A percentile compares a stretch with the other conserved stretches of the same genome.
Conservation (phyloP, 495 filamentous ascomycete species). For the Tetracladium setigerum region DNA sequence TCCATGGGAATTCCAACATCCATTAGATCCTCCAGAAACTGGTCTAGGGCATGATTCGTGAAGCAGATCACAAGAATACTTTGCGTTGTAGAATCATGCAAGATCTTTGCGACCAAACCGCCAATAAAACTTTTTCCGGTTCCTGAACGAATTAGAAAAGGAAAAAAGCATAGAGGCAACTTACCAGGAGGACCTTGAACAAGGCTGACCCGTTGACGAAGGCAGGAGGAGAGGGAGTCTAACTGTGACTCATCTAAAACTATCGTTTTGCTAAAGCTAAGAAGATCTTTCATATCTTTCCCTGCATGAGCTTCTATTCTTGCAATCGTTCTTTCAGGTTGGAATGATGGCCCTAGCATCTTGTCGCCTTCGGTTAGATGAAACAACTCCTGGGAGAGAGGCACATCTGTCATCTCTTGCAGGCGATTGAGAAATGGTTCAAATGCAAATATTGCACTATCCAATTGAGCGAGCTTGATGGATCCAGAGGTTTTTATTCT, state of each 20-base stretch:
- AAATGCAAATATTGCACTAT: slow-evolving; percentile 63
- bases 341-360: slow-evolving; percentile 16
- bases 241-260: slow-evolving; percentile 48
- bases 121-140: slow-evolving; percentile 80
- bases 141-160: slow-evolving; percentile 34
- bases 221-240: slow-evolving; percentile 44
- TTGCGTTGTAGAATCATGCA: slow-evolving; percentile 43
- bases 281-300: slow-evolving; percentile 24
- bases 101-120: slow-evolving; percentile 51
- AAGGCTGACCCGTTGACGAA: slow-evolving; percentile 48
- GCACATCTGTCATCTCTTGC: slow-evolving; percentile 45
- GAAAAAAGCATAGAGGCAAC: slow-evolving; percentile 1
- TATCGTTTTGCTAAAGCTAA: slow-evolving; percentile 21
- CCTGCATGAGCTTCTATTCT: background rate
- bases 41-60: slow-evolving; percentile 70
- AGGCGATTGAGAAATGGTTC: slow-evolving; percentile 59
- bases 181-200: slow-evolving; percentile 75
- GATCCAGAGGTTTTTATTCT: slow-evolving; percentile 31
- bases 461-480: slow-evolving; percentile 47
- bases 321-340: background rate
- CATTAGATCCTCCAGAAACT: slow-evolving; percentile 64
- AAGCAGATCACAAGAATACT: slow-evolving; percentile 54
- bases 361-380: slow-evolving; percentile 21
- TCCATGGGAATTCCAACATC: slow-evolving; percentile 47
- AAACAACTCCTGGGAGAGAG: slow-evolving; percentile 45